Base-by-base conservation (phyloP, 177 flowering plant species). In the Vitis hybrid region DNA sequence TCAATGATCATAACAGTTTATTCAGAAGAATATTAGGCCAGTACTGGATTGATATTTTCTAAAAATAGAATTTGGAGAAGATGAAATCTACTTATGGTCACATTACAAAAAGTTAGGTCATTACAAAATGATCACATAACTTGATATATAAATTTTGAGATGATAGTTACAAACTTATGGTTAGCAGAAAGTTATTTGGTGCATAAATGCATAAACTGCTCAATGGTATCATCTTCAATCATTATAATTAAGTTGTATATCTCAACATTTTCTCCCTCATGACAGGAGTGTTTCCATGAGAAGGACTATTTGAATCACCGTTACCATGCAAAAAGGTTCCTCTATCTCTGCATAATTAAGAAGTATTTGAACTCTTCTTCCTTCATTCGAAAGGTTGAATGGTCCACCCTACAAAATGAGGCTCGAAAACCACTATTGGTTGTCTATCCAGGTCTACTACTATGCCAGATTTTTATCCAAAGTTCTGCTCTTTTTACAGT, bases 261-360 rank as follows among this genome's bases (percentile, higher is more conserved):
- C 6, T 65, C 11, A 31, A 8, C 55, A 12, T 31, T 14, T 49
- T 59, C 19, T 49, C 24, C 14, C 11, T 65, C 58, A 7, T 76
- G 64, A 66, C 82, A 95, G 98, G 94, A 87, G 50, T 93, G 97
- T 76, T 95, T 92, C 74, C 87, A 72, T 65, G 94, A 92, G 86
- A 89, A 93, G 71, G 99, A 95, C 73, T 93, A 82, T 78, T 78
- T 95, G 82, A 88, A 95, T 77, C 76, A 93, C 73, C 86, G 97
- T 9, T 95, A 95, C 75, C 97, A 90, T 85, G 99, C 90, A 50
- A 95, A 95, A 83, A 85, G 98, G 75, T 92, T 82, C 71, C 86
- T 95, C 20, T 95, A 95, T 77, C 90, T 95, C 8, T 85, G 93
- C 73, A 68, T 85, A 24, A 85, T 95, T n/a, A 87, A 89, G 80